Evolutionary conservation across 2,329 filamentous ascomycete genomes (phyloP).

Genomic region (Coniella lustricola): DNA sequence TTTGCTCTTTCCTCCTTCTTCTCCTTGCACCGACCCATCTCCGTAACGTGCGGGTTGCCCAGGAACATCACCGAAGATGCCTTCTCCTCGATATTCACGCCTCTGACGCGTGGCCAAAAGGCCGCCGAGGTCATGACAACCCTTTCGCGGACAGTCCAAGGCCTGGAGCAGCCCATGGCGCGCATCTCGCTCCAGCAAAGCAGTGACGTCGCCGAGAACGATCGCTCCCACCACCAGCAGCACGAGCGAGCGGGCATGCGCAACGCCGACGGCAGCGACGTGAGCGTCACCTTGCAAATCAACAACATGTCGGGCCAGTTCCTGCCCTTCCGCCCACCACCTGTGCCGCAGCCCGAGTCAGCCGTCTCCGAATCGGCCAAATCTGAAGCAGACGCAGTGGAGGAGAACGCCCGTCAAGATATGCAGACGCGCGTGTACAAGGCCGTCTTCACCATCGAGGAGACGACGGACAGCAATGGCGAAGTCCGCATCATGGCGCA

Average conservation of each 20-base stretch:
- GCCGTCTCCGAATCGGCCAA: conserved; percentile 20
- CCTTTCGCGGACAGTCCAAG: conserved; percentile 52
- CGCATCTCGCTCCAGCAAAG: conserved; percentile 39
- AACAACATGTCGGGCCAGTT: conserved; percentile 65
- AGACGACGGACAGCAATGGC: conserved; percentile 53
- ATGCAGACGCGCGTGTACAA: conserved; percentile 53
- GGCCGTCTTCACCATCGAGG: conserved; percentile 60
- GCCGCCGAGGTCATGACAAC: conserved; percentile 61
- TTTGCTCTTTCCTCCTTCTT: conserved; percentile 89
- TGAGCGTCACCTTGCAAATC: conserved; percentile 58
- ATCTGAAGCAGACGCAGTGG: conserved; percentile 23
- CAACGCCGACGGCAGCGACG: conserved; percentile 49
- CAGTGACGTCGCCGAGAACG: conserved; percentile 12
- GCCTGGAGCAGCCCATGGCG: conserved; percentile 52
- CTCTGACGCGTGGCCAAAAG: conserved; percentile 42
- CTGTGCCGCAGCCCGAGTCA: conserved; percentile 59
- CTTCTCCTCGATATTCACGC: conserved; percentile 78
- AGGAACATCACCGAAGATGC: conserved; percentile 62
- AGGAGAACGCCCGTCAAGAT: conserved; percentile 33
- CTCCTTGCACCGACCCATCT: conserved; percentile 90
- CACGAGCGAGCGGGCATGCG: conserved; percentile 45
- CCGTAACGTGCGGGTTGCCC: conserved; percentile 75
- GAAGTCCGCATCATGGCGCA: conserved; percentile 55
- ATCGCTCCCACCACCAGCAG: conserved; percentile 33
- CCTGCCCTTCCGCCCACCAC: conserved; percentile 78